A percentile compares a stretch with the other conserved stretches of the same genome.
Conservation (phyloP, 1,139 yeast species). For the Nakaseomyces uthaithaninus region DNA sequence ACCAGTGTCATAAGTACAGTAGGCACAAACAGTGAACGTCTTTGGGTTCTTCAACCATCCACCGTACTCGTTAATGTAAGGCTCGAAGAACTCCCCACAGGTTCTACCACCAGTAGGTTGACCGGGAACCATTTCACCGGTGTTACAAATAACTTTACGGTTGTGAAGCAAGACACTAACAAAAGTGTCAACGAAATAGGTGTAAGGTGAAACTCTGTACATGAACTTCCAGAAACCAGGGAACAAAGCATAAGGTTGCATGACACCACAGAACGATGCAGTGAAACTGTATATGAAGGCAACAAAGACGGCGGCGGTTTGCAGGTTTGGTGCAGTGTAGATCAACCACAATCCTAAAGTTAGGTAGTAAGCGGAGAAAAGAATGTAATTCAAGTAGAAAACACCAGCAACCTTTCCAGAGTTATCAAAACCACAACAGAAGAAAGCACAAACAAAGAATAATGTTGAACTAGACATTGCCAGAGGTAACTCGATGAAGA, state of each 20-base stretch:
- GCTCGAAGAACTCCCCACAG: slow-evolving; percentile 44
- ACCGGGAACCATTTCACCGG: slow-evolving; percentile 42
- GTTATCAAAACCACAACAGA: slow-evolving; percentile 44
- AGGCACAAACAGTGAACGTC: slow-evolving; percentile 35
- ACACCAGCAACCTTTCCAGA: slow-evolving; percentile 45
- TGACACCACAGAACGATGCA: slow-evolving; percentile 50
- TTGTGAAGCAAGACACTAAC: slow-evolving; percentile 44
- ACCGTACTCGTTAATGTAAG: slow-evolving; percentile 26
- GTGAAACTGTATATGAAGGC: slow-evolving; percentile 45
- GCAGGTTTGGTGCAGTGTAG: slow-evolving; percentile 49
- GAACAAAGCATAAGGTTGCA: slow-evolving; percentile 44
- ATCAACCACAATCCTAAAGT: slow-evolving; percentile 46
- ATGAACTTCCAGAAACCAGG: slow-evolving; percentile 62
- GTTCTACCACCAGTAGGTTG: slow-evolving; percentile 47
- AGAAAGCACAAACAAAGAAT: slow-evolving; percentile 45
- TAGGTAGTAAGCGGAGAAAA: slow-evolving; percentile 44
- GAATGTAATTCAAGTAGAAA: slow-evolving; percentile 41
- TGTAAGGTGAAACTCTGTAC: slow-evolving; percentile 61
- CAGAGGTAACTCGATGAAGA: slow-evolving; percentile 45
- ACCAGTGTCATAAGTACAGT: slow-evolving; percentile 34
- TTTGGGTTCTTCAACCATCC: slow-evolving; percentile 34
- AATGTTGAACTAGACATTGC: slow-evolving; percentile 41
- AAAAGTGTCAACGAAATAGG: slow-evolving; percentile 55
- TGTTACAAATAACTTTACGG: slow-evolving; percentile 44
- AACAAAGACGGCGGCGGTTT: slow-evolving; percentile 49